phyloP scores from a whole-genome alignment of 176 grass and related monocot species.

The Bothriochloa decipiens region DNA sequence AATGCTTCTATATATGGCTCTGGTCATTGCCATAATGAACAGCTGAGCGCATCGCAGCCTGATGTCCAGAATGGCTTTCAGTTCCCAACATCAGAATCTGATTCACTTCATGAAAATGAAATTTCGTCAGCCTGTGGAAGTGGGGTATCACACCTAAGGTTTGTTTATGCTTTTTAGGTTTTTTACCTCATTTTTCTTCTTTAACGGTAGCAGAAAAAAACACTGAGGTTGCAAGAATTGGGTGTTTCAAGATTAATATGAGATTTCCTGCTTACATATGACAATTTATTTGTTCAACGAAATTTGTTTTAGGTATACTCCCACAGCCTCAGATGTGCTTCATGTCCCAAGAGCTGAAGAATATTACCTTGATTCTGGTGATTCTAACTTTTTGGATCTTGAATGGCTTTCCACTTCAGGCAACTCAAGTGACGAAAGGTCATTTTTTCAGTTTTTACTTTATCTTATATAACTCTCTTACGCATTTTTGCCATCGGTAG shows the following conservation, averaged over 20 bases:
- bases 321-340: constrained; percentile 18
- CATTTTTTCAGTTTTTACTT: background rate
- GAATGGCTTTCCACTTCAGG: constrained; percentile 57
- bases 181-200: background rate
- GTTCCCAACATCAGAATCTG: constrained; percentile 35
- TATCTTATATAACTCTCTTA: background rate
- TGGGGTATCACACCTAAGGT: constrained; percentile 50
- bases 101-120: constrained; percentile 40
- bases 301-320: constrained; percentile 49
- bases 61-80: constrained; percentile 38
- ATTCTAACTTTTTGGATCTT: constrained; percentile 61
- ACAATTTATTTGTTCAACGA: constrained; percentile 6
- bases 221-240: background rate
- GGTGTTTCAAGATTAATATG: constrained; percentile 20
- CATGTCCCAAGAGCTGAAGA: constrained; percentile 14
- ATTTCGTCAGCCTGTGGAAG: constrained; percentile 43
- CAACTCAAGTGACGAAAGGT: constrained; percentile 57
- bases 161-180: constrained; percentile 29
- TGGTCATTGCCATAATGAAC: constrained; percentile 40
- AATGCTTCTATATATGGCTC: constrained; percentile 45
- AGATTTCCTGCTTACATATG: constrained; percentile 2
- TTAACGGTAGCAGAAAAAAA: background rate
- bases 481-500: background rate
- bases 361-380: constrained; percentile 34
- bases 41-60: constrained; percentile 32